Evolutionary conservation across 2,329 filamentous ascomycete genomes (phyloP), one percentile per base, ranked within the genome.

Genomic region (Pyrenochaeta sp.): DNA sequence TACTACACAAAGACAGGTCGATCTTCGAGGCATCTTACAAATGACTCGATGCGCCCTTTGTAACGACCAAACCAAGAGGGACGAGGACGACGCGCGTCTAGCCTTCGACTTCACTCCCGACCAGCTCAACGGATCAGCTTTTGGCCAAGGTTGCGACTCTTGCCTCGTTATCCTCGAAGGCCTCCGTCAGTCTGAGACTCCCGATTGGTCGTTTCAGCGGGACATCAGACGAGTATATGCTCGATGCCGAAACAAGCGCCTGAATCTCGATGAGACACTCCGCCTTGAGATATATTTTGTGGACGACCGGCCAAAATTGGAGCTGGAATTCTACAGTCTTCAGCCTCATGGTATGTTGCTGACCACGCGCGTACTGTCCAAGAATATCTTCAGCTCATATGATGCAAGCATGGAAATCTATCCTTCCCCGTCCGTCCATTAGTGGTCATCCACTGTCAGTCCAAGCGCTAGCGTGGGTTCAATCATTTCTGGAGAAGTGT

Each of bases 251-350:
- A 34, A 43, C 25, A 43, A 30, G 47, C 50, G 36, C 1, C 52
- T 55, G 6, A 24, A 39, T 12, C 40, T 53, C 22, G 32, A 34
- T 6, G 55, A 64, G n/a, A 65, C 56, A 1, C 53, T 63, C 7
- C 34, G 34, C 3, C 32, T 64, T 22, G 61, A 64, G 22, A 49
- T 64, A 5, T 53, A 50, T 27, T 68, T 63, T 47, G 19, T 50
- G 1, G 59, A 68, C 37, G 56, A 64, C 49, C 52, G 65, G 22
- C 62, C 58, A 0, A 67, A 64, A 43, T 24, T 64, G 12, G 58
- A 66, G 39, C 51, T 68, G 3, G 63, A 68, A 43, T 60, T 64
- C 22, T 66, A 62, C 37, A 61, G 54, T 36, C 43, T 60, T 12
- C 36, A 53, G 36, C 36, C 52, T 6, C 52, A 62, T 43, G 19